Base-by-base conservation (phyloP, 495 filamentous ascomycete species). In the Opeltia flavorubescens region DNA sequence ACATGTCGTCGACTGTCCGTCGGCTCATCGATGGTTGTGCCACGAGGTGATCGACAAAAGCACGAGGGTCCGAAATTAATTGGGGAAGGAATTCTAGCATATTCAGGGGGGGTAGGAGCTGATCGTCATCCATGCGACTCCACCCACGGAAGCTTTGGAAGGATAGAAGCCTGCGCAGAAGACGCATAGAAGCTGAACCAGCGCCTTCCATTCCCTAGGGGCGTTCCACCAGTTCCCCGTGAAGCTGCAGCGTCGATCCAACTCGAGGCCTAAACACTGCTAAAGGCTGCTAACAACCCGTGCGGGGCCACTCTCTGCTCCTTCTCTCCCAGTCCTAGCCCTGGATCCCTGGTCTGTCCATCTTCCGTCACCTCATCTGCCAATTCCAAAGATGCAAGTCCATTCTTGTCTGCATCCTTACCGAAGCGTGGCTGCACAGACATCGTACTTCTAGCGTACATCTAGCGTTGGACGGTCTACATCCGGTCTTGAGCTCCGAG, bases 361-460 rank as follows among this genome's bases (percentile, higher is more conserved):
- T n/a, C n/a, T n/a, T 31, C 13, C 29, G 13, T 31, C 29, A 31
- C 6, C 29, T 31, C 29, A 6, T 13, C 29, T 6, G 13, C 6
- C 29, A 13, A 13, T 31, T 6, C 29, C 29, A 6, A 31, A 13
- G 29, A 13, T 31, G 29, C 29, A 6, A 31, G 13, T 6, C 29
- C 29, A 13, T 13, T n/a, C 12, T 34, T 15, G 30, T 34, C 3
- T 3, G 17, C 30, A 39, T 39, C 35, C 35, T 39, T 39, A 18
- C 35, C 35, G 18, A 39, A 39, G 35, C 35, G 21, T 39, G 35
- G 35, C 35, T 39, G 35, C 35, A 39, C 35, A 20, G 35, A 39
- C 18, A 8, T 39, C 35, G 9, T 9, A 20, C 18, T 18, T 20
- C 18, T 9, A 8, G n/a, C 21, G 8, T 13, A 38, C 7, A 15